Evolutionary conservation across 768 basidiomycete species (phyloP).

Genomic region (Clavulina sp.): DNA sequence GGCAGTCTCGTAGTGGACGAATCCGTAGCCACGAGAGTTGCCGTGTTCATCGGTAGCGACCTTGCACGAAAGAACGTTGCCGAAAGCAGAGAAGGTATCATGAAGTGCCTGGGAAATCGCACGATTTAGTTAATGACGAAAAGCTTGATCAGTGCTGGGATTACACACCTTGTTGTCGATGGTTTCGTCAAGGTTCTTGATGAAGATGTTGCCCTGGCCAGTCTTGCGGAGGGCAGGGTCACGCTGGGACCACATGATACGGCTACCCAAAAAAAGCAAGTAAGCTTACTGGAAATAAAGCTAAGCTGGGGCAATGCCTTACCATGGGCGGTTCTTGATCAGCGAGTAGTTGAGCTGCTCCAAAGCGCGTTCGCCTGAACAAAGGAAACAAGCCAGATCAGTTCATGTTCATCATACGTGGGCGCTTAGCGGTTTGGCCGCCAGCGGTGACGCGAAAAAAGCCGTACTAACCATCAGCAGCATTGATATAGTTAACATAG

Average conservation of each 20-base stretch:
- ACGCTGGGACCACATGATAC: constrained; percentile 99
- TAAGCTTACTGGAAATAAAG: neutral
- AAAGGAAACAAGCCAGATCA: constrained; percentile 2
- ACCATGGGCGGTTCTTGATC: constrained; percentile 97
- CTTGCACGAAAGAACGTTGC: constrained; percentile 97
- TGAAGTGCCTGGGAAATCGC: constrained; percentile 61
- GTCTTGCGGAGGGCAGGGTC: constrained; percentile 99
- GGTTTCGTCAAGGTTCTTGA: constrained; percentile 93
- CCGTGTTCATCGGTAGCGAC: constrained; percentile 94
- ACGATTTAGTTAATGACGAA: neutral
- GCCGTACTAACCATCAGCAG: constrained; percentile 57
- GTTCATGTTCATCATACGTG: neutral
- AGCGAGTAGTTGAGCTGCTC: constrained; percentile 99
- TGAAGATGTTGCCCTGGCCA: constrained; percentile 98
- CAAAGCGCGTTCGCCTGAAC: constrained; percentile 81
- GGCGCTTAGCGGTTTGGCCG: neutral
- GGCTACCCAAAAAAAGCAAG: constrained; percentile 28
- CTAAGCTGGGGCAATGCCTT: constrained; percentile 11
- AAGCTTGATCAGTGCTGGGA: neutral
- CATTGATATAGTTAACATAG: constrained; percentile 97
- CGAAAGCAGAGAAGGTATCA: constrained; percentile 98
- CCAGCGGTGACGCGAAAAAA: no score
- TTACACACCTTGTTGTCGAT: constrained; percentile 85
- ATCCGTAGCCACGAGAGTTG: constrained; percentile 92
- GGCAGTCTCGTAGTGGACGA: constrained; percentile 96